phyloP scores from a whole-genome alignment of 2,329 filamentous ascomycete genomes.

The Monilinia fructicola region DNA sequence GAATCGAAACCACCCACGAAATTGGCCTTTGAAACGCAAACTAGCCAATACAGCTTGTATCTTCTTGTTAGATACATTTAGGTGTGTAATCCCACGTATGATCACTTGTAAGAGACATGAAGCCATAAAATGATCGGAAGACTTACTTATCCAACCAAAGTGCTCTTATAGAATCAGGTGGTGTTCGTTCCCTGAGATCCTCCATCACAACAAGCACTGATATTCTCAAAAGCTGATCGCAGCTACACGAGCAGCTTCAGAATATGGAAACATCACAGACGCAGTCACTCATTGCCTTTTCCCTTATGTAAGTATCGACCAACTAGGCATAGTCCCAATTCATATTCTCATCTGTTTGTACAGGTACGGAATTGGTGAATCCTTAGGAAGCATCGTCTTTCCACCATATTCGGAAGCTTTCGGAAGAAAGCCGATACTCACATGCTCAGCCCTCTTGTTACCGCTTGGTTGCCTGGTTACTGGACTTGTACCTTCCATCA shows the following conservation, averaged over 20 bases:
- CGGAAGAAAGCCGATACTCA: slow-evolving; percentile 42
- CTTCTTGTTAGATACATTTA: slow-evolving; percentile 19
- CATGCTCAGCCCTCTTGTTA: slow-evolving; percentile 40
- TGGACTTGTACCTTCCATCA: slow-evolving; percentile 42
- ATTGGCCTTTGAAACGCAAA: slow-evolving; percentile 15
- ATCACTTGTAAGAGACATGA: background rate
- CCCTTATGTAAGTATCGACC: slow-evolving; percentile 9
- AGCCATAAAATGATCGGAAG: background rate
- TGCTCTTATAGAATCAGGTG: slow-evolving; percentile 17
- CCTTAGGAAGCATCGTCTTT: slow-evolving; percentile 43
- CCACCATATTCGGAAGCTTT: slow-evolving; percentile 44
- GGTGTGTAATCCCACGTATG: background rate
- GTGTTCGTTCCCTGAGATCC: background rate
- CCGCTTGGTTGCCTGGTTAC: slow-evolving; percentile 43
- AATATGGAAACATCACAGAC: slow-evolving; percentile 15
- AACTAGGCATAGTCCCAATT: background rate
- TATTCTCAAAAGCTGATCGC: slow-evolving; percentile 7
- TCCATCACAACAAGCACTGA: background rate
- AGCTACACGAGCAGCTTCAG: slow-evolving; percentile 10
- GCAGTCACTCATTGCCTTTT: slow-evolving; percentile 14
- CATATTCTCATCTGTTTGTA: background rate
- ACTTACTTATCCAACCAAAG: background rate
- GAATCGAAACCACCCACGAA: slow-evolving; percentile 13
- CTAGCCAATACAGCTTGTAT: slow-evolving; percentile 9
- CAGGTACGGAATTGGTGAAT: slow-evolving; percentile 39